Base-by-base conservation (phyloP, 1,139 yeast species). In the Suhomyces wounanorum region DNA sequence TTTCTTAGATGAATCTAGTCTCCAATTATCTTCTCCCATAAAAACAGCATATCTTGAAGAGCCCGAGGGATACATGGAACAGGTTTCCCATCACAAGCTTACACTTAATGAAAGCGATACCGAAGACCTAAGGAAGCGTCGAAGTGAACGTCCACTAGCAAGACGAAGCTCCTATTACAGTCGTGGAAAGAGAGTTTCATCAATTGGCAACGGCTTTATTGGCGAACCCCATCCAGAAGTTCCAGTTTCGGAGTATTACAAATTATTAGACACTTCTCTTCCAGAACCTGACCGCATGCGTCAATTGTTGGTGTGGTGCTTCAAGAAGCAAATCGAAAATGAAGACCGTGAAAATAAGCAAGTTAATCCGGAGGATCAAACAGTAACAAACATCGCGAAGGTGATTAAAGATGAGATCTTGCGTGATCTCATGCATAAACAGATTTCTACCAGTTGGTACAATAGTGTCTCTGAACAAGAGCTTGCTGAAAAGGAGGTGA, bases 271-370 rank as follows among this genome's bases (percentile, higher is more conserved):
- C 55, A 67, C 75, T 2, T 78, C 80, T 18, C 58, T 85, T 41
- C 89, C 95, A 0, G 94, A 84, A 50, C 89, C 92, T 0, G 87
- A 85, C 59, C 75, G 84, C 53, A 82, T 88, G 86, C 76, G 86
- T 55, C 91, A 86, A 60, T 65, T 89, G 18, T 64, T 88, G 47
- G 73, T 82, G 3, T 87, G 95, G 96, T 82, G 89, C 51, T 73
- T 85, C 33, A 81, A 81, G 52, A 75, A 85, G 52, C 70, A 71
- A 39, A 59, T 79, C 38, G 77, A 75, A 31, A 59, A 70, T 43
- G 78, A 77, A 33, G 74, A 71, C 8, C 62, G 64, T 28, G 67
- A 68, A 44, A 60, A 63, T 36, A 60, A 59, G 44, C 56, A 63
- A 45, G 61, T 65, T n/a, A 57, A 57, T 23, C 45, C 62, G 1